Evolutionary conservation across 345 rosid species (phyloP), one percentile per base, ranked within the genome.

Genomic region (Kandelia obovata): DNA sequence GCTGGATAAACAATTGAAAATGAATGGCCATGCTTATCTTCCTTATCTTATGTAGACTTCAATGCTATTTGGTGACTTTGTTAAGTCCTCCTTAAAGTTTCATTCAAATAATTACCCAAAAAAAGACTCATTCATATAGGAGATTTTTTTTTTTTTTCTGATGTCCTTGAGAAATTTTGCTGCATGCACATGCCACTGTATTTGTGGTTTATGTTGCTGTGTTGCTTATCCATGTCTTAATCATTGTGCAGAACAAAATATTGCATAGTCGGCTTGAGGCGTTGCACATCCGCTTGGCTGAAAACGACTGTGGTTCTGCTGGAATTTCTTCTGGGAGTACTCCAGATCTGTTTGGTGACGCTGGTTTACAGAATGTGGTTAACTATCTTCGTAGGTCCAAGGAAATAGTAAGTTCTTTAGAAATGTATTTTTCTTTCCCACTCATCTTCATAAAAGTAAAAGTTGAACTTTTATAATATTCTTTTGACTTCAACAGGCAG

Each of bases 201-300:
- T 56, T 3, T 64, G n/a, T 26, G 19, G 52, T 34, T 13, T 28
- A 20, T n/a, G 39, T 23, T 11, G 7, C n/a, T 17, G 5, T 55
- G 53, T 3, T 4, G 9, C 65, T 57, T 7, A 56, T 69, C 6
- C 23, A 58, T 68, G 25, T 34, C 53, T 46, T 20, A 58, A 46
- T 52, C 65, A 30, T 76, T 49, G 39, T 68, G 61, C 82, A 88
- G 96, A 90, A 88, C 80, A 89, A 91, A 70, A 71, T 89, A 75
- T 75, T 91, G 73, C 98, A 89, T 60, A 83, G 84, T 74, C 84
- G 86, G 71, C 85, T 91, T 72, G 97, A 90, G 83, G 97, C 96
- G 64, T 73, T 87, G 83, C 93, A 89, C 75, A 86, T 89, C 74
- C 89, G 83, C 71, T 71, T 85, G 69, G 93, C 98, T 43, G 94